Percentiles rank a stretch among this genome's conserved stretches.
phyloP scores from a whole-genome alignment of 345 rosid species.

The Pistacia vera region DNA sequence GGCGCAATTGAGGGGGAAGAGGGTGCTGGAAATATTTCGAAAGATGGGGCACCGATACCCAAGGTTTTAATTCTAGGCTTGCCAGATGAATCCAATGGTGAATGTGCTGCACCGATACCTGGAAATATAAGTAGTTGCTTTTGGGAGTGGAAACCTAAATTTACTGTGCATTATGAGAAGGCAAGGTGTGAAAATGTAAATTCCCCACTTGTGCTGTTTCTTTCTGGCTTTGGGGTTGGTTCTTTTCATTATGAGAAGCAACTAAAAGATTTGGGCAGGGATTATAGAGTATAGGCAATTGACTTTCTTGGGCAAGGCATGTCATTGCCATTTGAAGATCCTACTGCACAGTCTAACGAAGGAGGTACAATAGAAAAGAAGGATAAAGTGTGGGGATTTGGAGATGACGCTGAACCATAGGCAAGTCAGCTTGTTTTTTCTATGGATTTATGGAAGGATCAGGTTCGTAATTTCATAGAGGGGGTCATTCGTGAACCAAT shows the following conservation, averaged over 20 bases:
- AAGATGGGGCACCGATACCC: constrained; percentile 38
- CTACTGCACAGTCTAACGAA: constrained; percentile 45
- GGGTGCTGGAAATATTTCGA: constrained; percentile 34
- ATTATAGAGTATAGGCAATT: constrained; percentile 89
- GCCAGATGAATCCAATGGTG: constrained; percentile 65
- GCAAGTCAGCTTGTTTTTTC: constrained; percentile 78
- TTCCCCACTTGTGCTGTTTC: constrained; percentile 77
- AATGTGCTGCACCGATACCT: constrained; percentile 38
- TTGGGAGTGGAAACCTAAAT: constrained; percentile 89
- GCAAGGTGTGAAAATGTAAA: constrained; percentile 62
- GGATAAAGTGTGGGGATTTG: constrained; percentile 75
- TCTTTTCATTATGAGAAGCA: constrained; percentile 95
- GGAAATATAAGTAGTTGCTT: constrained; percentile 44
- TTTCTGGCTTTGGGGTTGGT: constrained; percentile 98
- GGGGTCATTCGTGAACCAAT: constrained; percentile 94
- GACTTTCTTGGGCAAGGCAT: constrained; percentile 97
- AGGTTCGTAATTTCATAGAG: constrained; percentile 73
- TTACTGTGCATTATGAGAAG: constrained; percentile 72
- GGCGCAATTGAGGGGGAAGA: constrained; percentile 45
- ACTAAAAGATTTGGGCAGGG: constrained; percentile 83
- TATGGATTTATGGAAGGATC: constrained; percentile 85
- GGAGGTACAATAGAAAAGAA: constrained; percentile 26
- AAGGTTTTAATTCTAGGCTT: constrained; percentile 66
- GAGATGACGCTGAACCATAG: constrained; percentile 80
- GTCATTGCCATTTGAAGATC: constrained; percentile 81